A percentile compares a stretch with the other conserved stretches of the same genome.
These are phyloP conservation scores for Fusarium siculi DNA, from an alignment of 2,329 filamentous ascomycete species.

Conservation along the genomic window DNA sequence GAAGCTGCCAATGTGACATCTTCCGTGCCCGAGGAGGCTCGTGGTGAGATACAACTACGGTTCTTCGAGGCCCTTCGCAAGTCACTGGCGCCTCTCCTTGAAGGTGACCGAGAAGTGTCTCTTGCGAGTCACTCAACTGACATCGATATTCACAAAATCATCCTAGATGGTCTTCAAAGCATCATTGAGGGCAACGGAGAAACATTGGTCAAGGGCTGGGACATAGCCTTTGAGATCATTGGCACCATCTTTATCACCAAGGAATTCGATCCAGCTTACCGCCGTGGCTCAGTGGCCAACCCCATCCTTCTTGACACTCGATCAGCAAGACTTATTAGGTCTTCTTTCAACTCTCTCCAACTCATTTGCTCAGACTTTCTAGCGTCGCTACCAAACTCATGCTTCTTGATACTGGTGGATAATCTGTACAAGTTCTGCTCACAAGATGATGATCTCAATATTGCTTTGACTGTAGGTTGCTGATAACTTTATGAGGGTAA, in stretches of 20 bases:
- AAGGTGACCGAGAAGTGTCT: slow-evolving; percentile 61
- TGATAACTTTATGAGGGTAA: too few species aligned
- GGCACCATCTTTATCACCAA: slow-evolving; percentile 77
- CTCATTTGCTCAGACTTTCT: slow-evolving; percentile 96
- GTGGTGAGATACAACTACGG: slow-evolving; percentile 75
- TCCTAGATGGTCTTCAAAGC: slow-evolving; percentile 82
- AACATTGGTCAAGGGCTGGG: slow-evolving; percentile 84
- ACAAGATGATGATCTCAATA: slow-evolving; percentile 92
- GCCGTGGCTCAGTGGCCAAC: slow-evolving; percentile 44
- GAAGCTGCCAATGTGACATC: slow-evolving; percentile 68
- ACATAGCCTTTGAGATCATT: slow-evolving; percentile 85
- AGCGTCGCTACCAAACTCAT: slow-evolving; percentile 75
- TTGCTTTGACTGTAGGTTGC: slow-evolving; percentile 81
- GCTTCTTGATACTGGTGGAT: slow-evolving; percentile 81
- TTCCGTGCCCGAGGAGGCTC: slow-evolving; percentile 59
- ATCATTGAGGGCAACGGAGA: slow-evolving; percentile 92
- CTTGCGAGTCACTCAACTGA: slow-evolving; percentile 72
- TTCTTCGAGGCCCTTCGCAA: slow-evolving; percentile 74
- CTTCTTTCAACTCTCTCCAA: slow-evolving; percentile 89
- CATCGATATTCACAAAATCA: slow-evolving; percentile 81
- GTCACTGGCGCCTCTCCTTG: slow-evolving; percentile 67
- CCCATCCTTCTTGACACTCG: slow-evolving; percentile 59
- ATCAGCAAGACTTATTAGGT: slow-evolving; percentile 81
- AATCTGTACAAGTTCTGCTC: slow-evolving; percentile 89
- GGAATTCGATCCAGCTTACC: slow-evolving; percentile 48